Evolutionary conservation across 1,284 basidiomycete species (phyloP).

Genomic region (Paramarasmius palmivorus): DNA sequence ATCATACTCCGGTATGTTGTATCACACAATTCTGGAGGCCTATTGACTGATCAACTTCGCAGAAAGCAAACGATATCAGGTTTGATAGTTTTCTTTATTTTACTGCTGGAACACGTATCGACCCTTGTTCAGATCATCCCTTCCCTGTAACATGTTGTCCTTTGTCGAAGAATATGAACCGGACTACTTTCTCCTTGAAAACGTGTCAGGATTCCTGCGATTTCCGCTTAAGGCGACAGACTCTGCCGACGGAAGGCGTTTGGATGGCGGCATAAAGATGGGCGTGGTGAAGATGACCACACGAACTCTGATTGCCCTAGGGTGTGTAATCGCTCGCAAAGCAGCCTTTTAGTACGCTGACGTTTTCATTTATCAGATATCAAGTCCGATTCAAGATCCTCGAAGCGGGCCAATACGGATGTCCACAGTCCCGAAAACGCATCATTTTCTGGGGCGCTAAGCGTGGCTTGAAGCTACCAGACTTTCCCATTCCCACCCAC

Average conservation of each 20-base stretch:
- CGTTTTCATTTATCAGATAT: conserved; percentile 43
- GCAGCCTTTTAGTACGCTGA: not conserved
- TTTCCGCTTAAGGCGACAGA: conserved; percentile 37
- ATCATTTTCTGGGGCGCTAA: conserved; percentile 69
- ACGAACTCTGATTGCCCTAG: conserved; percentile 55
- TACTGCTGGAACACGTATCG: not conserved
- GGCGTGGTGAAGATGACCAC: conserved; percentile 68
- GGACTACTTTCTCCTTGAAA: conserved; percentile 67
- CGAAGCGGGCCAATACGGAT: conserved; percentile 69
- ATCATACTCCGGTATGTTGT: conserved; percentile 50
- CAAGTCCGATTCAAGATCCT: conserved; percentile 65
- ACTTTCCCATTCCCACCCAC: conserved; percentile 67
- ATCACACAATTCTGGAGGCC: conserved; percentile 3
- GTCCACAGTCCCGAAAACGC: conserved; percentile 64
- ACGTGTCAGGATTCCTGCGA: conserved; percentile 60
- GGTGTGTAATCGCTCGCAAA: conserved; percentile 38
- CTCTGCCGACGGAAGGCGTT: conserved; percentile 22
- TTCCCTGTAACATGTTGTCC: conserved; percentile 70
- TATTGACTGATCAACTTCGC: conserved; percentile 4
- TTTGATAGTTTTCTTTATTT: conserved; percentile 24
- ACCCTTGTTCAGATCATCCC: conserved; percentile 47
- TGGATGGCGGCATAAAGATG: conserved; percentile 43
- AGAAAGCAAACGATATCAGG: conserved; percentile 64
- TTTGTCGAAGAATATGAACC: conserved; percentile 71
- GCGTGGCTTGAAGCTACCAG: conserved; percentile 53